Conservation (phyloP, 441 rosid species). For the Euphorbia corollata region DNA sequence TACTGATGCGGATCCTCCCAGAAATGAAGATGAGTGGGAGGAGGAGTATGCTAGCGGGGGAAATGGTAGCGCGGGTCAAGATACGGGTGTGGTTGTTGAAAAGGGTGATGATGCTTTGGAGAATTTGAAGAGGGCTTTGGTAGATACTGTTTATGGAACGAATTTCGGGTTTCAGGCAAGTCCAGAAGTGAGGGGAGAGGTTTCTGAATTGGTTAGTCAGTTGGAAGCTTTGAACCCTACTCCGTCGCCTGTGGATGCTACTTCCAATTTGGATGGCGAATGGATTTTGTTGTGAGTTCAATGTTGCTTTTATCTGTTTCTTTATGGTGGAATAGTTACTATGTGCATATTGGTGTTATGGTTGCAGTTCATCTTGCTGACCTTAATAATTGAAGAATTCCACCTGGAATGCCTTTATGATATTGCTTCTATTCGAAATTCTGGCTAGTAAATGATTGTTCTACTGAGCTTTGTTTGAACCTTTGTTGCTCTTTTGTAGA, state of each 20-base stretch:
- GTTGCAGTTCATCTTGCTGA: neutral
- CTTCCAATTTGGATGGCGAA: constrained; percentile 68
- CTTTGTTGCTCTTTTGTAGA: constrained; percentile 1
- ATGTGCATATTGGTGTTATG: neutral
- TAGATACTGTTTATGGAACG: constrained; percentile 72
- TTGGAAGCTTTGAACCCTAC: constrained; percentile 77
- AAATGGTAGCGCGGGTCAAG: constrained; percentile 31
- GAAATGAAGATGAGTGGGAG: constrained; percentile 83
- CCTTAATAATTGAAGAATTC: neutral
- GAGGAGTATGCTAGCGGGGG: constrained; percentile 23
- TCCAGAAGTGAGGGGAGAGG: constrained; percentile 70
- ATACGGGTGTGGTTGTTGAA: constrained; percentile 22
- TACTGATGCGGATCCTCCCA: constrained; percentile 68
- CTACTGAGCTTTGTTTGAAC: neutral
- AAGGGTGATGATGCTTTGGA: constrained; percentile 22
- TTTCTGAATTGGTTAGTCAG: constrained; percentile 80
- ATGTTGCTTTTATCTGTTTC: neutral
- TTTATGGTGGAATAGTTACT: neutral
- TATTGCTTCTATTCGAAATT: neutral
- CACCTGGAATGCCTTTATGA: neutral
- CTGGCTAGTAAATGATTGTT: neutral
- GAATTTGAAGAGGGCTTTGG: constrained; percentile 76
- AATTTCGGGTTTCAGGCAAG: constrained; percentile 70
- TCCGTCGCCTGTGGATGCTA: constrained; percentile 52
- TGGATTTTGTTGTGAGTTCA: constrained; percentile 82